These are phyloP conservation scores for Lotmaria passim DNA, from an alignment of 208 protist species.

Conservation along the genomic window DNA sequence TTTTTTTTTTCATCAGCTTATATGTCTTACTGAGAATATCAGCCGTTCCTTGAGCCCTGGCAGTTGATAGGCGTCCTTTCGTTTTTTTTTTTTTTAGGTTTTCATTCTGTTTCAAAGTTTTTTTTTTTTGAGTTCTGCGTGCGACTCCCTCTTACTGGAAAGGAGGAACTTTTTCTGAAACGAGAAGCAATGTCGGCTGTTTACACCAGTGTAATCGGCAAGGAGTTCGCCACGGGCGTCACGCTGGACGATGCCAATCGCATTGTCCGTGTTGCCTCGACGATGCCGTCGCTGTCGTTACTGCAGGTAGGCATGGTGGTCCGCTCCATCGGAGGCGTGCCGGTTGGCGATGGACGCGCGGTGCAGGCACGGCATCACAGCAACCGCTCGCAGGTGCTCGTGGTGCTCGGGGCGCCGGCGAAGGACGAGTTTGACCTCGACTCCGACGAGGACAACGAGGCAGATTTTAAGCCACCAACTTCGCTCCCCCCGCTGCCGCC, in stretches of 20 bases:
- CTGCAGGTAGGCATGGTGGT: conserved; percentile 69
- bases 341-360: conserved; percentile 47
- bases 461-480: conserved; percentile 55
- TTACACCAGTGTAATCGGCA: conserved; percentile 55
- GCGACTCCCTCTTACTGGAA: background rate
- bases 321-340: conserved; percentile 78
- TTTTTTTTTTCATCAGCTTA: too few species aligned
- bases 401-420: conserved; percentile 43
- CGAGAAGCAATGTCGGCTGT: conserved; percentile 32
- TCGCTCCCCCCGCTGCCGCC: conserved; percentile 39
- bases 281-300: conserved; percentile 42
- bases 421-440: conserved; percentile 87
- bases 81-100: background rate
- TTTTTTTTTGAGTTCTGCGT: too few species aligned
- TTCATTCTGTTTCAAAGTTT: too few species aligned
- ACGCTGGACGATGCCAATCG: conserved; percentile 52
- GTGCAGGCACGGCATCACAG: conserved; percentile 61
- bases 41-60: too few species aligned
- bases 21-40: too few species aligned
- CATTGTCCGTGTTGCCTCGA: conserved; percentile 50
- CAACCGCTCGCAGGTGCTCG: conserved; percentile 55
- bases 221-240: conserved; percentile 63
- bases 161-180: background rate
- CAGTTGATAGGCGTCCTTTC: background rate
- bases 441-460: conserved; percentile 72